A percentile compares a stretch with the other conserved stretches of the same genome.
These are phyloP conservation scores for Schizochytrium sp. DNA, from an alignment of 108 stramenopile genomes.

Conservation along the genomic window DNA sequence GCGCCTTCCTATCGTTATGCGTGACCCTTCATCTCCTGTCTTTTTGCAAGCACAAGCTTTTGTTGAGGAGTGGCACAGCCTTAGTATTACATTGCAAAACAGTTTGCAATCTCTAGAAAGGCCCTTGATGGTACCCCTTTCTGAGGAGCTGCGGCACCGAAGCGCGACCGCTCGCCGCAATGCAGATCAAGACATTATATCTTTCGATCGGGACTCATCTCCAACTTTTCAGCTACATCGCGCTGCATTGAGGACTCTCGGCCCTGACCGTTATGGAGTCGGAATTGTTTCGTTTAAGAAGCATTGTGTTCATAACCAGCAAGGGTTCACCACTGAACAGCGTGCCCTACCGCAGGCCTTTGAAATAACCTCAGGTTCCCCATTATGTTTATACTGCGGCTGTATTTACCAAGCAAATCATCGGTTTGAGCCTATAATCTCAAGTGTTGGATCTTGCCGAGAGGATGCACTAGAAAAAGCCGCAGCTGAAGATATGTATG, in stretches of 20 bases:
- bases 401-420: conserved; percentile 1
- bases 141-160: not conserved
- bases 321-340: not conserved
- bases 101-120: not conserved
- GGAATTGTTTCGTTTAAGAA: not conserved
- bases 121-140: not conserved
- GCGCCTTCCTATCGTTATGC: not conserved
- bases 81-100: not conserved
- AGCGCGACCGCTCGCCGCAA: conserved; percentile 13
- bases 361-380: not conserved
- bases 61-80: conserved; percentile 33
- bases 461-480: no score
- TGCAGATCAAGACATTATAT: not conserved
- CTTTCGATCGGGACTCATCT: conserved; percentile 41
- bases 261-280: not conserved
- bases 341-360: not conserved
- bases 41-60: conserved; percentile 22
- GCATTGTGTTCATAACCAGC: not conserved
- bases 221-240: conserved; percentile 16
- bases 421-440: not conserved
- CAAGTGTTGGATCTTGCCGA: not conserved
- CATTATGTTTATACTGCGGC: conserved; percentile 49
- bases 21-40: not conserved
- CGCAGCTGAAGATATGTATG: no score
- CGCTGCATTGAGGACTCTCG: conserved; percentile 8